Base-by-base conservation (phyloP, 768 basidiomycete species). In the Podaxis sp. region DNA sequence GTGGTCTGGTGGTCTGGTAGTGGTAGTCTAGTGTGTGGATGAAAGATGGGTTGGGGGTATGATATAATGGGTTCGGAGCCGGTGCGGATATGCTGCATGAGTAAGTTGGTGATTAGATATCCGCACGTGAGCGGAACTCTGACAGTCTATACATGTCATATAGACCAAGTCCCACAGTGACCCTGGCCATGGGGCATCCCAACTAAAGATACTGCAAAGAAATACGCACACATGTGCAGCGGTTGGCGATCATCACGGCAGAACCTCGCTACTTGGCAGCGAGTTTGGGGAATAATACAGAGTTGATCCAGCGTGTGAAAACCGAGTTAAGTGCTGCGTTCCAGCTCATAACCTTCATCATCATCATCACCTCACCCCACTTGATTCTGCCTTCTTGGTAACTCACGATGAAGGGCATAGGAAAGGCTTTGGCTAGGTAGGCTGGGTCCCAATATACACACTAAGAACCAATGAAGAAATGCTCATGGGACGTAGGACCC, bases 371-470 rank as follows among this genome's bases (percentile, higher is more conserved):
- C 7, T 46, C 58, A n/a, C 50, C 28, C 24, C 37, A 13, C 52
- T 24, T 17, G 7, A 46, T 8, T 46, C 48, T 40, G 55, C 40
- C 55, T 33, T 49, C 50, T 22, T 48, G 30, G 56, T 44, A 61
- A 60, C 44, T 60, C 72, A 75, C 64, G 64, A 95, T 95, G 94
- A 95, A 95, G 81, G 94, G 94, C 26, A 71, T 93, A 58, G 82
- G 85, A 4, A 95, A 94, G 73, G 86, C 85, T 22, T 80, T 94
- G 66, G 84, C 85, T 73, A 86, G 93, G 93, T 90, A 74, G 33
- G 78, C 72, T 20, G 44, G 20, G 44, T 8, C 44, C 7, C n/a
- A 4, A 26, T 56, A 44, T 28, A 52, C 44, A 54, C n/a, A 12
- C 4, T 57, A 48, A 49, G 4, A 5, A 7, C 33, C 6, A 17